Percentiles rank a stretch among this genome's conserved stretches.
These are phyloP conservation scores for rapeseed (Brassica napus) DNA, from an alignment of 345 rosid genomes.

Conservation along the genomic window Da-Ae NC_063447.1:38316501-38317000, in stretches of 20 bases:
- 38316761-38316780: slow-evolving; percentile 59
- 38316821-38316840: slow-evolving; percentile 60
- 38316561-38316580: background rate
- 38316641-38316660: too few relatives aligned
- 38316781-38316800: slow-evolving; percentile 57
- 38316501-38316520: slow-evolving; percentile 63
- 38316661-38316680: too few relatives aligned
- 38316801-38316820: slow-evolving; percentile 26
- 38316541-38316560: background rate
- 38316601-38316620: background rate
- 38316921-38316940: too few relatives aligned
- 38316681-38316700: background rate
- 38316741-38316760: slow-evolving; percentile 63
- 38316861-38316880: background rate
- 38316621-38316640: too few relatives aligned
- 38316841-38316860: slow-evolving; percentile 67
- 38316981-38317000: background rate
- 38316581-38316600: background rate
- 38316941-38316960: background rate
- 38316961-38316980: background rate
- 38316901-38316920: too few relatives aligned
- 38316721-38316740: slow-evolving; percentile 91
- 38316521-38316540: slow-evolving; percentile 52
- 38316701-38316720: slow-evolving; percentile 67
- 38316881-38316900: background rate